Evolutionary conservation across 1,139 yeast species (phyloP).

Genomic region (Magnusiomyces fungicola): DNA sequence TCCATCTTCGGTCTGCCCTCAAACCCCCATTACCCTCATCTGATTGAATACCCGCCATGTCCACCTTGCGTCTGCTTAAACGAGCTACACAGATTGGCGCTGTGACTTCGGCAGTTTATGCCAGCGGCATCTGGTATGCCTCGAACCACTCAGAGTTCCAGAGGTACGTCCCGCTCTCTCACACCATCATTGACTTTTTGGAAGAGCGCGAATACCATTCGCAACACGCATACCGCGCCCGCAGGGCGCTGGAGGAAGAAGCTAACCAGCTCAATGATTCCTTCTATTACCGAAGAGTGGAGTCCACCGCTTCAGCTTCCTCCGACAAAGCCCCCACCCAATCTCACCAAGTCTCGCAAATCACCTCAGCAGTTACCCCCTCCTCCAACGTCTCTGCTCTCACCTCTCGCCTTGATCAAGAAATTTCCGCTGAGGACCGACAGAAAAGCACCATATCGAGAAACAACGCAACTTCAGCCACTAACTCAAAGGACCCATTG

Average conservation of each 20-base stretch:
- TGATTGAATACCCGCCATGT: not conserved
- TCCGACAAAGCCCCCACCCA: not conserved
- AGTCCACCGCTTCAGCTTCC: not conserved
- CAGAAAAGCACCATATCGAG: not conserved
- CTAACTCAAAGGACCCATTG: slow-evolving; percentile 23
- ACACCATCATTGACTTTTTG: slow-evolving; percentile 21
- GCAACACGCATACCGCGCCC: slow-evolving; percentile 16
- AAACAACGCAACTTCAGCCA: slow-evolving; percentile 9
- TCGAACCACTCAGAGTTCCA: slow-evolving; percentile 16
- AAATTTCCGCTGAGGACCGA: slow-evolving; percentile 5
- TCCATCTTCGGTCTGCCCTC: not conserved
- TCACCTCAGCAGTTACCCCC: slow-evolving; percentile 5
- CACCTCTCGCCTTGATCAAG: slow-evolving; percentile 6
- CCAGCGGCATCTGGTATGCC: slow-evolving; percentile 12
- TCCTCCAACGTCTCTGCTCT: slow-evolving; percentile 5
- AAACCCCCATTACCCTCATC: not conserved
- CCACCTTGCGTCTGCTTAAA: slow-evolving; percentile 3
- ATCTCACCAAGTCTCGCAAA: not conserved
- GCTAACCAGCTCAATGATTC: slow-evolving; percentile 10
- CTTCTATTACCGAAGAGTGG: slow-evolving; percentile 10
- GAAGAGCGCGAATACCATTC: slow-evolving; percentile 25
- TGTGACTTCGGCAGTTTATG: slow-evolving; percentile 7
- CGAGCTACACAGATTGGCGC: slow-evolving; percentile 6
- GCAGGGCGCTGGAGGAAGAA: slow-evolving; percentile 14
- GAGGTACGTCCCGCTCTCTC: slow-evolving; percentile 24